Percentiles rank a stretch among this genome's conserved stretches.
These are phyloP conservation scores for Picochlorum sp. DNA, from an alignment of 139 green algal species.

Conservation along the genomic window DNA sequence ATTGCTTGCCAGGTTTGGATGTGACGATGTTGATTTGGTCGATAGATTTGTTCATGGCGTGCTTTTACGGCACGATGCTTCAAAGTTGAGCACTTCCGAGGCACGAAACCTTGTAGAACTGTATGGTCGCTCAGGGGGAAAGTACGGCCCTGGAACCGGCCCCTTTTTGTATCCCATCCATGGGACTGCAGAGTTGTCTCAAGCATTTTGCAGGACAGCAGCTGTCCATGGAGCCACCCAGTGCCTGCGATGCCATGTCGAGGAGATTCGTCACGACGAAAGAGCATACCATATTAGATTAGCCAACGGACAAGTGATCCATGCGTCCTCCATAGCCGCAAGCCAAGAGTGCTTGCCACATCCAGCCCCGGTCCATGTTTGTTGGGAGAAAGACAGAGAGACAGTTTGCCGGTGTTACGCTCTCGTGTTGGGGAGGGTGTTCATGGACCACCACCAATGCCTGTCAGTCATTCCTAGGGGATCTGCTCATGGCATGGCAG, in stretches of 20 bases:
- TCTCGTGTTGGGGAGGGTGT: not conserved
- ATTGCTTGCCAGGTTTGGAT: slow-evolving; percentile 5
- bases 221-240: slow-evolving; percentile 26
- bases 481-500: not conserved
- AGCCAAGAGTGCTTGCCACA: no score
- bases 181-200: slow-evolving; percentile 50
- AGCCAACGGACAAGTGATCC: not conserved
- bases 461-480: slow-evolving; percentile 4
- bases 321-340: not conserved
- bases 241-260: slow-evolving; percentile 21
- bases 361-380: no score
- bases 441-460: not conserved
- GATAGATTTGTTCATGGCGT: slow-evolving; percentile 56
- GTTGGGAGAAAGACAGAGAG: not conserved
- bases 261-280: not conserved
- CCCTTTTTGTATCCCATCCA: slow-evolving; percentile 62
- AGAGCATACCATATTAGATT: not conserved
- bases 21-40: slow-evolving; percentile 35
- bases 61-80: slow-evolving; percentile 31
- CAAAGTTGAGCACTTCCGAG: not conserved
- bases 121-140: slow-evolving; percentile 38
- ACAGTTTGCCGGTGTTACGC: not conserved
- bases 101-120: slow-evolving; percentile 33
- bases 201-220: slow-evolving; percentile 24
- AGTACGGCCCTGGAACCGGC: slow-evolving; percentile 17